Evolutionary conservation across 1,139 yeast genomes (phyloP).

Genomic region (Suhomyces terraborum): DNA sequence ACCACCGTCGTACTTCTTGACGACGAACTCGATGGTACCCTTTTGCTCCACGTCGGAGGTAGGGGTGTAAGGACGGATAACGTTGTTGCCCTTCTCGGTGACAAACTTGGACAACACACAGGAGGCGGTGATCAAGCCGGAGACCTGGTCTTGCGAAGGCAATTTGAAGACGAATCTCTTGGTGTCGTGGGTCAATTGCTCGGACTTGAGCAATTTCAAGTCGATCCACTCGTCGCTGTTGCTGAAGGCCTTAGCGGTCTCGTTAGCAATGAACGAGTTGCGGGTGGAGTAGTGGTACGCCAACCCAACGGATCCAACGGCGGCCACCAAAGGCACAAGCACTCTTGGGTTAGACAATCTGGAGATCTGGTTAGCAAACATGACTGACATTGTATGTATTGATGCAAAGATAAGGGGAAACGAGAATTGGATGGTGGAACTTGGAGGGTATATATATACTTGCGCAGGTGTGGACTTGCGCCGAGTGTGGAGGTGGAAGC

Average conservation of each 20-base stretch:
- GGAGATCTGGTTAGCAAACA: slow-evolving; percentile 23
- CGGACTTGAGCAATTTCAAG: slow-evolving; percentile 62
- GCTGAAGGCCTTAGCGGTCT: slow-evolving; percentile 56
- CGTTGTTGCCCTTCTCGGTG: slow-evolving; percentile 82
- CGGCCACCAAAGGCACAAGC: slow-evolving; percentile 37
- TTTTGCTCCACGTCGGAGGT: slow-evolving; percentile 65
- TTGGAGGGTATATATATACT: slow-evolving; percentile 6
- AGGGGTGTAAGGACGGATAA: slow-evolving; percentile 97
- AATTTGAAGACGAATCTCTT: slow-evolving; percentile 73
- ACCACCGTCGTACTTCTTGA: slow-evolving; percentile 84
- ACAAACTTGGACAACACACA: slow-evolving; percentile 78
- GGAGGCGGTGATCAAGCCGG: slow-evolving; percentile 84
- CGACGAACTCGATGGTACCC: slow-evolving; percentile 78
- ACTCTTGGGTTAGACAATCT: slow-evolving; percentile 30
- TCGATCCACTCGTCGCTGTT: slow-evolving; percentile 83
- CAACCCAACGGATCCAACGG: slow-evolving; percentile 56
- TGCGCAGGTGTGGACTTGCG: too few species aligned
- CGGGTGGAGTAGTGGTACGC: slow-evolving; percentile 45
- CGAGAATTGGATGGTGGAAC: too few species aligned
- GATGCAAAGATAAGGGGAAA: too few species aligned
- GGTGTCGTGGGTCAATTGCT: slow-evolving; percentile 62
- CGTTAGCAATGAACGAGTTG: slow-evolving; percentile 40
- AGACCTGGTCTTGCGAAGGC: slow-evolving; percentile 63
- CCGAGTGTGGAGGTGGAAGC: slow-evolving; percentile 5
- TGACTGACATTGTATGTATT: slow-evolving; percentile 13